phyloP scores from a whole-genome alignment of 2,329 filamentous ascomycete species.

The Hortaea werneckii region DNA sequence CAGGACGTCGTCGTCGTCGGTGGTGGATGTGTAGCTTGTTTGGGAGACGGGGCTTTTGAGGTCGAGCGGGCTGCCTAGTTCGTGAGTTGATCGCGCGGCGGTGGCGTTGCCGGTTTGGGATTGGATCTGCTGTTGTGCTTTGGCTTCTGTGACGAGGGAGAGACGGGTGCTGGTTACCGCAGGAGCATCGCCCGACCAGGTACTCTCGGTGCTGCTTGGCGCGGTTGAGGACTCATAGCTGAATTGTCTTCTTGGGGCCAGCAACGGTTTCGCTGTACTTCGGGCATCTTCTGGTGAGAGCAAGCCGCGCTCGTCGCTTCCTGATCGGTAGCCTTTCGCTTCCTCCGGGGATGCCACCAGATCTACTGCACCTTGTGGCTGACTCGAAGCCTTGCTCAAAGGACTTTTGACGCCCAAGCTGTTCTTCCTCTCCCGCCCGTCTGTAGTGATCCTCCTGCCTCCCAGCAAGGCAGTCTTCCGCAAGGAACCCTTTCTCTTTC shows the following conservation, averaged over 20 bases:
- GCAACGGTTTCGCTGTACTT: too few species aligned
- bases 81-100: constrained; percentile 6
- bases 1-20: constrained; percentile 71
- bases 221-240: constrained; percentile 29
- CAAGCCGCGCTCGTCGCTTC: background rate
- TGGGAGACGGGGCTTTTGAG: constrained; percentile 36
- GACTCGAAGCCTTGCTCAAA: constrained; percentile 18
- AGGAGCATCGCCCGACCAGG: constrained; percentile 24
- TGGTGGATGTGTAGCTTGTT: constrained; percentile 59
- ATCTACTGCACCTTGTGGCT: background rate
- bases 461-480: constrained; percentile 78
- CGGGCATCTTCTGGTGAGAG: too few species aligned
- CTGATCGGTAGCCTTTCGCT: too few species aligned
- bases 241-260: constrained; percentile 17
- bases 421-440: constrained; percentile 43
- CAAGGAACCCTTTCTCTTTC: constrained; percentile 72
- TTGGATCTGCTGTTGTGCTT: constrained; percentile 3
- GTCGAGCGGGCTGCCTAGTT: constrained; percentile 20
- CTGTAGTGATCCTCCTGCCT: constrained; percentile 49
- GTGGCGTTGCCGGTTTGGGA: constrained; percentile 2
- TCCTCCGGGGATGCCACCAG: background rate
- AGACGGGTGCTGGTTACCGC: constrained; percentile 17
- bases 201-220: constrained; percentile 16
- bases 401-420: constrained; percentile 26
- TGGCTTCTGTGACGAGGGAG: constrained; percentile 19